Conservation (phyloP, 2,329 filamentous ascomycete species). For the Cladosporium velox region DNA sequence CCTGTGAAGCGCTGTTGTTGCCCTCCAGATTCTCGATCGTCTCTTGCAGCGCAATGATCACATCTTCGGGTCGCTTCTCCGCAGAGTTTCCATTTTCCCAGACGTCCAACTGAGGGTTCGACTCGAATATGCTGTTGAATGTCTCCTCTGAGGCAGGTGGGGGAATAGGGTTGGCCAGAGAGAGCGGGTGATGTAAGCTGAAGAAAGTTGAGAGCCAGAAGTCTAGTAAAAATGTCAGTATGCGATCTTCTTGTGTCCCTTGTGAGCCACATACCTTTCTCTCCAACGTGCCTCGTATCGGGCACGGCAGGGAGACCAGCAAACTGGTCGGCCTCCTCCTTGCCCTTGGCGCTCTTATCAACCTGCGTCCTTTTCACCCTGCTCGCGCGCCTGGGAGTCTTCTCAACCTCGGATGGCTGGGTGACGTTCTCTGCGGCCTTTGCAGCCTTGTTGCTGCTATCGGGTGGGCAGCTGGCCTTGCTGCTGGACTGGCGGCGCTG, state of each 20-base stretch:
- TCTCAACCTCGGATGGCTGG: slow-evolving; percentile 11
- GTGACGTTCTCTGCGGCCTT: slow-evolving; percentile 24
- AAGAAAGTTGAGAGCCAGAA: slow-evolving; percentile 90
- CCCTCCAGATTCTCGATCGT: slow-evolving; percentile 44
- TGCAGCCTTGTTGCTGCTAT: slow-evolving; percentile 36
- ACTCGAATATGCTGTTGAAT: slow-evolving; percentile 81
- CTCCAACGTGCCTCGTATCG: slow-evolving; percentile 70
- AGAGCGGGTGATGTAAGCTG: slow-evolving; percentile 91
- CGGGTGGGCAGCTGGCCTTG: slow-evolving; percentile 52
- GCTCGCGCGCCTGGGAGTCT: slow-evolving; percentile 21
- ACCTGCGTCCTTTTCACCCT: slow-evolving; percentile 29
- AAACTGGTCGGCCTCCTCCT: slow-evolving; percentile 48
- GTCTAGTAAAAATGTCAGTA: slow-evolving; percentile 56
- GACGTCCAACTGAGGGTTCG: slow-evolving; percentile 47
- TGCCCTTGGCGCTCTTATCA: slow-evolving; percentile 26
- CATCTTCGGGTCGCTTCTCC: slow-evolving; percentile 42
- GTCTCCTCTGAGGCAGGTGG: slow-evolving; percentile 69
- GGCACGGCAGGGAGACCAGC: slow-evolving; percentile 71
- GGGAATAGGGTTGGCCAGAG: slow-evolving; percentile 79
- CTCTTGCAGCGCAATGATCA: slow-evolving; percentile 49
- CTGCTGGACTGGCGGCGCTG: slow-evolving; percentile 54
- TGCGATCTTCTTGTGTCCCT: background rate
- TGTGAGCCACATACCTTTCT: slow-evolving; percentile 23
- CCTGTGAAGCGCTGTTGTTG: slow-evolving; percentile 35
- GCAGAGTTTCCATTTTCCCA: slow-evolving; percentile 48